Base-by-base conservation (phyloP, 2,329 filamentous ascomycete species). In the Neophaeococcomyces aloes region DNA sequence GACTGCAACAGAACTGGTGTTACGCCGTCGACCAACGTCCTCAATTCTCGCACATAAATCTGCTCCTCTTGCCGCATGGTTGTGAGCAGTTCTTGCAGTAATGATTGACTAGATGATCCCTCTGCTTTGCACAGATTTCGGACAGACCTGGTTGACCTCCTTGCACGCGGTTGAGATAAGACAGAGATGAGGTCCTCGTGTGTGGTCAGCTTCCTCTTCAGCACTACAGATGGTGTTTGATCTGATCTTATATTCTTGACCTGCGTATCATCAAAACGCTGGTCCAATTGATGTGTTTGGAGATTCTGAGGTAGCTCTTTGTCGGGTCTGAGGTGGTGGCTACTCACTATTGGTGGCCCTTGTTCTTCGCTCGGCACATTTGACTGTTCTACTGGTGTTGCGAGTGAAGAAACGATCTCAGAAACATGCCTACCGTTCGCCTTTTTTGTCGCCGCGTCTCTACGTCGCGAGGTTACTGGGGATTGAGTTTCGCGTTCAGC, bases 131-230 rank as follows among this genome's bases (percentile, higher is more conserved):
- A 79, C 44, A 91, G 75, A 61, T 86, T 94, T 34, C 83, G 78
- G 21, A 82, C 78, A 18, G 86, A 88, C 46, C 80, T 76, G 48
- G 86, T 78, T 58, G 81, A 87, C 57, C 72, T 75, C 46, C 80
- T 73, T 38, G 73, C 72, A 39, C 62, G 65, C 11, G 76, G 72
- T 27, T 75, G 66, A 19, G 88, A 96, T 7, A 98, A 70, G 2
- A 94, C 86, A 0, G 91, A 96, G 30, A 98, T 86, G 18, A 98
- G 71, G 61, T 98, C 91, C 13, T 87, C 87, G 63, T 96, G 88
- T 47, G 85, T 94, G 3, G 88, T 94, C 30, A 94, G 72, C 47
- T 83, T 78, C 50, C 86, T 76, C 61, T 83, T 86, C 27, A 86
- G 66, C 19, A 62, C 62, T 15, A 56, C 27, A 17, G 39, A 42